These are phyloP conservation scores for Acrocalymma vagum DNA, from an alignment of 2,329 filamentous ascomycete species.

Conservation along the genomic window DNA sequence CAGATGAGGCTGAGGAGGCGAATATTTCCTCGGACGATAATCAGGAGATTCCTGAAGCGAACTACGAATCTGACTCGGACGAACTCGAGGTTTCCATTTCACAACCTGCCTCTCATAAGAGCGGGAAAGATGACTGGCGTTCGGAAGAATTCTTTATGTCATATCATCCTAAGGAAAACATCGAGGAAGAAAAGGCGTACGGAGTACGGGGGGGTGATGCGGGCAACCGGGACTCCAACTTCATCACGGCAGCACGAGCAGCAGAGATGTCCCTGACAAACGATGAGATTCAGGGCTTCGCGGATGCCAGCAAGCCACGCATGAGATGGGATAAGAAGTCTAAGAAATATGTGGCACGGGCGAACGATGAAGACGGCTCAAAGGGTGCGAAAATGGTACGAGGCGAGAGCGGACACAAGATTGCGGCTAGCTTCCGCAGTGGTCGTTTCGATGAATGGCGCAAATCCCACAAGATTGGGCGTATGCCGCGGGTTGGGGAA, in stretches of 20 bases:
- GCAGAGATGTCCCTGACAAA: slow-evolving; percentile 92
- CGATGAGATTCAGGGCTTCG: slow-evolving; percentile 87
- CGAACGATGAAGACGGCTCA: slow-evolving; percentile 94
- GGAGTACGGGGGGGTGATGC: slow-evolving; percentile 82
- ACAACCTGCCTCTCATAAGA: slow-evolving; percentile 44
- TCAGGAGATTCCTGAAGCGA: slow-evolving; percentile 42
- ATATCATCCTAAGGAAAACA: slow-evolving; percentile 85
- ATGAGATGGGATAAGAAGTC: slow-evolving; percentile 98
- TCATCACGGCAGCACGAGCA: slow-evolving; percentile 85
- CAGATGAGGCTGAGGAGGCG: slow-evolving; percentile 19
- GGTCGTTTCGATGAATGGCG: slow-evolving; percentile 95
- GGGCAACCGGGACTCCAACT: slow-evolving; percentile 68
- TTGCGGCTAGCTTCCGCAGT: slow-evolving; percentile 90
- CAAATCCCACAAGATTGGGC: slow-evolving; percentile 81
- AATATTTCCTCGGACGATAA: slow-evolving; percentile 44
- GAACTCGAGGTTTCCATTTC: slow-evolving; percentile 62
- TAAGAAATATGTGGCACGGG: slow-evolving; percentile 90
- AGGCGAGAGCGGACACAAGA: slow-evolving; percentile 94
- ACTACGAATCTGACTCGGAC: slow-evolving; percentile 59
- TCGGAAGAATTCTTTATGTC: slow-evolving; percentile 96
- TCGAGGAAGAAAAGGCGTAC: slow-evolving; percentile 90
- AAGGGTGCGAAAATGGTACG: slow-evolving; percentile 76
- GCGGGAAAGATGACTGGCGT: slow-evolving; percentile 66
- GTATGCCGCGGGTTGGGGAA: slow-evolving; percentile 84
- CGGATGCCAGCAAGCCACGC: slow-evolving; percentile 74